Percentiles rank a stretch among this genome's conserved stretches.
These are phyloP conservation scores for Cutaneotrichosporon mucoides DNA, from an alignment of 1,284 basidiomycete genomes.

Conservation along the genomic window DNA sequence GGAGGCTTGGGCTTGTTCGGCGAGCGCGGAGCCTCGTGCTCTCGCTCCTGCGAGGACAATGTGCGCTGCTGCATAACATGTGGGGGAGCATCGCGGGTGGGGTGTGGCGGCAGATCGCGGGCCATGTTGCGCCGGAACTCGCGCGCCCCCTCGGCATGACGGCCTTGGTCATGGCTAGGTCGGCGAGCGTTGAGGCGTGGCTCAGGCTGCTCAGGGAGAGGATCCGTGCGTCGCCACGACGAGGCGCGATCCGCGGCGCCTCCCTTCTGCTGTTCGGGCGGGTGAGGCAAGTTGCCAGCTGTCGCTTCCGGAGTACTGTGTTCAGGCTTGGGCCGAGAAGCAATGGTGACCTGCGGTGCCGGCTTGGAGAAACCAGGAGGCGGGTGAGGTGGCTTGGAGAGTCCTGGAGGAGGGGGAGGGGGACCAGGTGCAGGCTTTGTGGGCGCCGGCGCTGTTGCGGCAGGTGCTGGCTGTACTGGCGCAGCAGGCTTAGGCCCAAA, in stretches of 20 bases:
- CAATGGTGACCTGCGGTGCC: conserved; percentile 12
- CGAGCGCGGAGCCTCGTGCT: background rate
- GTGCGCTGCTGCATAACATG: background rate
- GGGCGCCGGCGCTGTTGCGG: background rate
- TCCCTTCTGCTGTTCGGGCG: background rate
- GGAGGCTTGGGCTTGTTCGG: background rate
- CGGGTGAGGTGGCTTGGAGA: conserved; percentile 10
- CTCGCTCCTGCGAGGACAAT: background rate
- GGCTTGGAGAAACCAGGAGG: conserved; percentile 8
- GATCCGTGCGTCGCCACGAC: conserved; percentile 11
- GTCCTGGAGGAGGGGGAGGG: conserved; percentile 14
- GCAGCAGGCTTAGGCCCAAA: conserved; percentile 51
- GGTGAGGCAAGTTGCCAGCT: background rate
- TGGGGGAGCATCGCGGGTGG: background rate
- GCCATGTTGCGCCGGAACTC: background rate
- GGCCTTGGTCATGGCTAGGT: conserved; percentile 3
- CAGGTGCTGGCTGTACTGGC: background rate
- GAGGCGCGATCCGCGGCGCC: conserved; percentile 11
- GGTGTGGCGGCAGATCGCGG: background rate
- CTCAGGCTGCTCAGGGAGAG: conserved; percentile 2
- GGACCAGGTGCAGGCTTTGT: conserved; percentile 1
- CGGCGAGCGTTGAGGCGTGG: conserved; percentile 1
- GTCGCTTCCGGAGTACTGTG: background rate
- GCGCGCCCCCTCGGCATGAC: background rate
- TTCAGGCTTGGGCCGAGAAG: conserved; percentile 3